These are phyloP conservation scores for Ambrosiella beaveri DNA, from an alignment of 2,329 filamentous ascomycete species.

Conservation along the genomic window DNA sequence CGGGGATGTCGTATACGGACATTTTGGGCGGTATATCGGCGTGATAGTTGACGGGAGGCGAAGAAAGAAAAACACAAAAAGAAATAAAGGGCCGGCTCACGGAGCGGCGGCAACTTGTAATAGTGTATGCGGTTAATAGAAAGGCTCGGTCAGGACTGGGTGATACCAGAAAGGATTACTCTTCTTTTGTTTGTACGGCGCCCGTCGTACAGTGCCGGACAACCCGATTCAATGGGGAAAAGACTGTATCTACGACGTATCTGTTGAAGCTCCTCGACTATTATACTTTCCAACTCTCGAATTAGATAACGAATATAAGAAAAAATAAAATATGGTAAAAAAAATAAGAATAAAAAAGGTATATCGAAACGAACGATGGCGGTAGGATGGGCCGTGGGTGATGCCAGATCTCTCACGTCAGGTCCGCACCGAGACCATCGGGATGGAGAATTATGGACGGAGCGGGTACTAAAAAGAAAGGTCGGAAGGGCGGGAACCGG, in stretches of 20 bases:
- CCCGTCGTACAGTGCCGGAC: no score
- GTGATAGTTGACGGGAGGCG: neutral
- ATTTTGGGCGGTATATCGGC: neutral
- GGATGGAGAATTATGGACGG: neutral
- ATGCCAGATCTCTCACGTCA: conserved; percentile 13
- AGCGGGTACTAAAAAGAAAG: neutral
- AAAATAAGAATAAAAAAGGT: conserved; percentile 2
- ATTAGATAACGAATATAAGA: neutral
- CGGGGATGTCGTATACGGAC: conserved; percentile 1
- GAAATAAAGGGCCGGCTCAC: conserved; percentile 1
- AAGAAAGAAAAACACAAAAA: neutral
- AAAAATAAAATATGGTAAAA: conserved; percentile 4
- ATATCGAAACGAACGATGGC: neutral
- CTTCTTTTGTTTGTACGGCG: no score
- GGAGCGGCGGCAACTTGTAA: neutral
- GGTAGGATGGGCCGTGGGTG: conserved; percentile 1
- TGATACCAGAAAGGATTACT: neutral
- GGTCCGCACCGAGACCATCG: conserved; percentile 6
- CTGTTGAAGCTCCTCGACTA: no score
- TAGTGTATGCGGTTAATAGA: neutral
- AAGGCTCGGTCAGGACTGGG: no score
- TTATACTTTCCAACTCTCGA: no score
- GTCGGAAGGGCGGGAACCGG: neutral
- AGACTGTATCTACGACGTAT: no score
- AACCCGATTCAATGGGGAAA: no score